A percentile compares a stretch with the other conserved stretches of the same genome.
These are phyloP conservation scores for Paramecium bursaria DNA, from an alignment of 73 alveolate species.

Conservation along the genomic window DNA sequence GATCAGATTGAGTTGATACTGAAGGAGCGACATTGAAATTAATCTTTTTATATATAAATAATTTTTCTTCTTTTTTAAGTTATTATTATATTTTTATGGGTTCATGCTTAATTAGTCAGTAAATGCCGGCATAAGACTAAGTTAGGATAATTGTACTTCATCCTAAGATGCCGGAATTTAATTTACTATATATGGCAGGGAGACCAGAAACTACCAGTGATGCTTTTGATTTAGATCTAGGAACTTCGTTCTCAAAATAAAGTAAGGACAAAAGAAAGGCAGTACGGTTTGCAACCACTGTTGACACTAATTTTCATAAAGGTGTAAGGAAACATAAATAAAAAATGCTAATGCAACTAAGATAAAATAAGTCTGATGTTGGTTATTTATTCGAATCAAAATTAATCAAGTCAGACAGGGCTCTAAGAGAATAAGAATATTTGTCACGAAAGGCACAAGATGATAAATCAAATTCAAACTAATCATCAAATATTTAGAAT, in stretches of 20 bases:
- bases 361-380: neutral
- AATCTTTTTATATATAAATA: neutral
- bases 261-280: neutral
- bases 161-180: neutral
- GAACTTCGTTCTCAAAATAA: neutral
- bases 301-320: neutral
- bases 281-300: too few relatives aligned
- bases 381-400: neutral
- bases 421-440: neutral
- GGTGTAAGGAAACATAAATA: neutral
- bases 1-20: neutral
- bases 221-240: neutral
- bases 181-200: neutral
- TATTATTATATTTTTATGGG: neutral
- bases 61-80: neutral
- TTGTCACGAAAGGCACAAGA: too few relatives aligned
- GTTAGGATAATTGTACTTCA: neutral
- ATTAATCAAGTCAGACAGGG: neutral
- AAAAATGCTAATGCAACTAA: neutral
- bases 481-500: too few relatives aligned
- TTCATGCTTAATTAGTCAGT: neutral
- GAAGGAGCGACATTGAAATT: neutral
- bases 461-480: too few relatives aligned
- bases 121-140: neutral
- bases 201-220: slow-evolving; percentile 7